These are phyloP conservation scores for Suhomyces sp. DNA, from an alignment of 805 yeast species.

Conservation along the genomic window DNA sequence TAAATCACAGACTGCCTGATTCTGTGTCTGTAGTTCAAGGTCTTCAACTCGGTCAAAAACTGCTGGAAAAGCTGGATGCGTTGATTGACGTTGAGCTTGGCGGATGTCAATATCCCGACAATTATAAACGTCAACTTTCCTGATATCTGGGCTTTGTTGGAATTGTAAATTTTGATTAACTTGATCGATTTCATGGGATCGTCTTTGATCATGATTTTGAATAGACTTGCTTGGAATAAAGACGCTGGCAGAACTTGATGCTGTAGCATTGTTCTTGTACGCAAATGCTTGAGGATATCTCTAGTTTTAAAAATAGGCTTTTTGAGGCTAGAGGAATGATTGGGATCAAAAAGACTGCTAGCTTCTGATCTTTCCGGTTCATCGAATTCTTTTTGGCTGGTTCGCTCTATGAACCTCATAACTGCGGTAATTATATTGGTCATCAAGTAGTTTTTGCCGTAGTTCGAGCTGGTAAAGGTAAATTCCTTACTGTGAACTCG, in stretches of 20 bases:
- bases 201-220: conserved; percentile 23
- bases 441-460: conserved; percentile 19
- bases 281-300: conserved; percentile 15
- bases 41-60: conserved; percentile 16
- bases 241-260: conserved; percentile 7
- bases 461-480: conserved; percentile 7
- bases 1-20: conserved; percentile 13
- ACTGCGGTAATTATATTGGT: conserved; percentile 16
- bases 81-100: conserved; percentile 13
- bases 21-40: conserved; percentile 18
- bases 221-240: conserved; percentile 16
- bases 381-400: not conserved
- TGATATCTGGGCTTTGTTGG: conserved; percentile 18
- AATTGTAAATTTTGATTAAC: conserved; percentile 20
- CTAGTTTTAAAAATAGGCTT: conserved; percentile 16
- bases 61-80: conserved; percentile 17
- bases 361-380: not conserved
- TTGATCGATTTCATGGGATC: conserved; percentile 26
- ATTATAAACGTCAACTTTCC: conserved; percentile 17
- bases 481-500: conserved; percentile 8
- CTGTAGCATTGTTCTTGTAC: not conserved
- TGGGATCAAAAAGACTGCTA: not conserved
- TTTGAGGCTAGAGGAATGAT: not conserved
- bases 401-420: conserved; percentile 18
- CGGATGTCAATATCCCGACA: conserved; percentile 27